Percentiles rank a stretch among this genome's conserved stretches.
Evolutionary conservation across 2,329 filamentous ascomycete genomes (phyloP).

Genomic region (Hypoxylon sp.): DNA sequence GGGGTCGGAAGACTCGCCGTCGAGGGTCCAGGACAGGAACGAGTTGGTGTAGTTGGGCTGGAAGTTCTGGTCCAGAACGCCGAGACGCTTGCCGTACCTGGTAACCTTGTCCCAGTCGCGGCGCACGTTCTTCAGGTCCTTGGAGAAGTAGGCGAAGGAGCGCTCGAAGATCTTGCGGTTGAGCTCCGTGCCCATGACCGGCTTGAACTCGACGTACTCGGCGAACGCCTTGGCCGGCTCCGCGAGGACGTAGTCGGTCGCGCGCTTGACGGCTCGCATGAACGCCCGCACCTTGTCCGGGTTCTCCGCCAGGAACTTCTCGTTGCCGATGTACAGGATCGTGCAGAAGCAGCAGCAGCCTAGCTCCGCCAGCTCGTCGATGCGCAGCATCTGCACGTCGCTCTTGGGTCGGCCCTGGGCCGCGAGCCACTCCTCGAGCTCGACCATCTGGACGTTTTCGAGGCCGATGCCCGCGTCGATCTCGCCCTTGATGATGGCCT

Average conservation of each 20-base stretch:
- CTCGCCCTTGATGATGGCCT: conserved; percentile 79
- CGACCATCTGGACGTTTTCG: conserved; percentile 88
- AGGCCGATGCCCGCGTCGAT: conserved; percentile 84
- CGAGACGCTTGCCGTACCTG: conserved; percentile 80
- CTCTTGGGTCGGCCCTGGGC: conserved; percentile 72
- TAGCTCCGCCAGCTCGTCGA: conserved; percentile 83
- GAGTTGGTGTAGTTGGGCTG: conserved; percentile 82
- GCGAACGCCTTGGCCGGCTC: conserved; percentile 74
- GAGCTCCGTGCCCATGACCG: conserved; percentile 75
- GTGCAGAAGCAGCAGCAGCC: conserved; percentile 89
- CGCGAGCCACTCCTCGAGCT: conserved; percentile 82
- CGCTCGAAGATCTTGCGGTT: conserved; percentile 87
- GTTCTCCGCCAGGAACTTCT: conserved; percentile 76
- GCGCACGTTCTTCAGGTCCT: conserved; percentile 79
- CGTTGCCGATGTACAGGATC: conserved; percentile 85
- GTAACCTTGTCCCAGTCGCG: conserved; percentile 86
- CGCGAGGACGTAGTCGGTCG: conserved; percentile 79
- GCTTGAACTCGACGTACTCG: conserved; percentile 80
- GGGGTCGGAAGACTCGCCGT: conserved; percentile 75
- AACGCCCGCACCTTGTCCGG: conserved; percentile 77
- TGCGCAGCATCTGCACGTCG: conserved; percentile 85
- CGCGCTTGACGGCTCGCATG: conserved; percentile 79
- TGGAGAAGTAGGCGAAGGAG: conserved; percentile 82
- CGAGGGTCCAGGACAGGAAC: conserved; percentile 76
- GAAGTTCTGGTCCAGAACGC: conserved; percentile 74